Conservation (phyloP, 108 stramenopile genomes). For the Chaetoceros tenuissimus region DNA sequence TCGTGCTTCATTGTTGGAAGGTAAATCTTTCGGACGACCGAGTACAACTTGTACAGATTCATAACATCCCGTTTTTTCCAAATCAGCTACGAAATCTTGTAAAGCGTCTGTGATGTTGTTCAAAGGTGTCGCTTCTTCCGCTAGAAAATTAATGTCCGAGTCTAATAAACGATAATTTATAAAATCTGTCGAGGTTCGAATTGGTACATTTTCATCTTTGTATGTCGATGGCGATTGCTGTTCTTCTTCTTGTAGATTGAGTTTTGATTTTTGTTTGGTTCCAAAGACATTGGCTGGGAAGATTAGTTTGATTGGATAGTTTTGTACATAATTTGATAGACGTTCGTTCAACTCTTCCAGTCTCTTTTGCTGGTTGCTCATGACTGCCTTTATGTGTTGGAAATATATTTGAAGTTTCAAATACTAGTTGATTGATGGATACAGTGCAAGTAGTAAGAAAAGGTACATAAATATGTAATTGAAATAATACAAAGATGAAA, state of each 20-base stretch:
- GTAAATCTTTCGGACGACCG: conserved; percentile 9
- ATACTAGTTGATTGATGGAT: too few species aligned
- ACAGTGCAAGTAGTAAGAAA: too few species aligned
- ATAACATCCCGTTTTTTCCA: conserved; percentile 59
- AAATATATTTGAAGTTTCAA: too few species aligned
- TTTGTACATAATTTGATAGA: not conserved
- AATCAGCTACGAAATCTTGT: conserved; percentile 34
- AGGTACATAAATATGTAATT: too few species aligned
- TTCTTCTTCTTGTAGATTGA: not conserved
- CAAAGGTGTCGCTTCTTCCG: conserved; percentile 15
- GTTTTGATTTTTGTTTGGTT: not conserved
- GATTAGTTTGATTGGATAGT: not conserved
- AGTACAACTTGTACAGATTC: conserved; percentile 52
- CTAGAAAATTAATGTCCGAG: conserved; percentile 52
- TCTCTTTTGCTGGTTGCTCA: not conserved
- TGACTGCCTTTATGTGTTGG: not conserved
- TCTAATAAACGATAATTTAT: conserved; percentile 66
- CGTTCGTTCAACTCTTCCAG: not conserved
- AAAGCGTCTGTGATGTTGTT: conserved; percentile 24
- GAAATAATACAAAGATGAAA: too few species aligned
- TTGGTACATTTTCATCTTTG: not conserved
- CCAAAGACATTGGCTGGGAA: conserved; percentile 4
- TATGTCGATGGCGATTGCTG: not conserved
- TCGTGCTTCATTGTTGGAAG: conserved; percentile 4
- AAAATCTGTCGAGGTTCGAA: conserved; percentile 45